phyloP scores from a whole-genome alignment of 371 early-diverging fungal genomes.

The Synchytrium microbalum region DNA sequence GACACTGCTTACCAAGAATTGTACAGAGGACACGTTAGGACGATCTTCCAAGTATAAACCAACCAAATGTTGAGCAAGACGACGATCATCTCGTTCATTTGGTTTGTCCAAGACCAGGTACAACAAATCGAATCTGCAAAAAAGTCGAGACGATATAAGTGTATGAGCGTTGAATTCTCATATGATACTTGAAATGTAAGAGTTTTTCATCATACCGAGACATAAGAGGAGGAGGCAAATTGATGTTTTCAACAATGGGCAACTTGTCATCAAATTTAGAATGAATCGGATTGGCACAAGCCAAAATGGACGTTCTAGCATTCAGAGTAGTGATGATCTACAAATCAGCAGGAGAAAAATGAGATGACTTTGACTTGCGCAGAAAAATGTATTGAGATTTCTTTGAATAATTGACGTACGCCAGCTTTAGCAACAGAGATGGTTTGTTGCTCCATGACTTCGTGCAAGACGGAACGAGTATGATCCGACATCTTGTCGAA shows the following conservation, averaged over 20 bases:
- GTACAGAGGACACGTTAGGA: conserved; percentile 21
- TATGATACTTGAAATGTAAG: background rate
- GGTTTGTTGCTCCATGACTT: conserved; percentile 99
- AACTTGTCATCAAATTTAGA: conserved; percentile 86
- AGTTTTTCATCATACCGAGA: conserved; percentile 47
- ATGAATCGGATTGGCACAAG: conserved; percentile 96
- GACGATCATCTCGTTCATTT: conserved; percentile 78
- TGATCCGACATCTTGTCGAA: conserved; percentile 98
- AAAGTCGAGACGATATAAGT: background rate
- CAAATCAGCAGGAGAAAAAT: too few species aligned
- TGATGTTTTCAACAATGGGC: conserved; percentile 91
- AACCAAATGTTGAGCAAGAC: conserved; percentile 80
- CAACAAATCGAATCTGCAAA: conserved; percentile 82
- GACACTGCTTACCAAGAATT: conserved; percentile 46
- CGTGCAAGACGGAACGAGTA: conserved; percentile 96
- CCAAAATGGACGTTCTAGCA: conserved; percentile 97
- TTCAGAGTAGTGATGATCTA: conserved; percentile 96
- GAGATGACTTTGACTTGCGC: background rate
- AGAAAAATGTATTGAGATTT: background rate
- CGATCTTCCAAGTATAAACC: conserved; percentile 73
- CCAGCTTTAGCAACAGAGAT: conserved; percentile 99
- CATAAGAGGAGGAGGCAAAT: conserved; percentile 92
- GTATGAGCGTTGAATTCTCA: background rate
- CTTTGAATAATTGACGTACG: background rate
- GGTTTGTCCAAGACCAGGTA: conserved; percentile 90